phyloP scores from a whole-genome alignment of 148 eudicot genomes.

The Diospyros kaki region DNA sequence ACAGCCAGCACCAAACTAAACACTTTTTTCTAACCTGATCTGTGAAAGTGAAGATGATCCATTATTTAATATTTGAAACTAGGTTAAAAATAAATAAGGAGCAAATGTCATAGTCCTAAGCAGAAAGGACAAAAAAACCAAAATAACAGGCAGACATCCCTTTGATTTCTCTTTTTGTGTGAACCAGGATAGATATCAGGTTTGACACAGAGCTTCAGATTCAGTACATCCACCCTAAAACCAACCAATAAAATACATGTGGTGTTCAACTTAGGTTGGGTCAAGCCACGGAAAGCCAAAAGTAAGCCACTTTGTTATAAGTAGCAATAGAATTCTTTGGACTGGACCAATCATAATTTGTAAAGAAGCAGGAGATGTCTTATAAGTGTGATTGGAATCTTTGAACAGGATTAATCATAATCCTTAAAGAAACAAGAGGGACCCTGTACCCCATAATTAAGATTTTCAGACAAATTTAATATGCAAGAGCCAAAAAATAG shows the following conservation, averaged over 20 bases:
- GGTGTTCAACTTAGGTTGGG: neutral
- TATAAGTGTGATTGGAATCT: neutral
- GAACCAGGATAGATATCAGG: neutral
- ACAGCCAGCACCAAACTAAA: neutral
- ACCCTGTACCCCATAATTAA: neutral
- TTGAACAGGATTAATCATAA: neutral
- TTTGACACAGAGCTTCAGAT: neutral
- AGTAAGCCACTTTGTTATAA: neutral
- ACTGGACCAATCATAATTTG: neutral
- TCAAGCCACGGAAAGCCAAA: neutral
- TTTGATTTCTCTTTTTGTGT: neutral
- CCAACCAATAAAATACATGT: neutral
- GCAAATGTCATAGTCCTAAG: no score
- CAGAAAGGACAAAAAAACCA: neutral
- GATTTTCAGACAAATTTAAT: neutral
- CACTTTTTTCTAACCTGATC: neutral
- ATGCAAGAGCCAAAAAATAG: neutral
- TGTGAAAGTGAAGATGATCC: neutral
- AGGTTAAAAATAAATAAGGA: neutral
- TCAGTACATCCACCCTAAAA: neutral
- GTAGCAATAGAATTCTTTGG: neutral
- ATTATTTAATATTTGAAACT: neutral
- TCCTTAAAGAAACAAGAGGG: neutral
- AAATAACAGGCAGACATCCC: neutral
- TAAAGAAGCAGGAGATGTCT: neutral